Base-by-base conservation (phyloP, 2,329 filamentous ascomycete species). In the Pseudogymnoascus sp. region DNA sequence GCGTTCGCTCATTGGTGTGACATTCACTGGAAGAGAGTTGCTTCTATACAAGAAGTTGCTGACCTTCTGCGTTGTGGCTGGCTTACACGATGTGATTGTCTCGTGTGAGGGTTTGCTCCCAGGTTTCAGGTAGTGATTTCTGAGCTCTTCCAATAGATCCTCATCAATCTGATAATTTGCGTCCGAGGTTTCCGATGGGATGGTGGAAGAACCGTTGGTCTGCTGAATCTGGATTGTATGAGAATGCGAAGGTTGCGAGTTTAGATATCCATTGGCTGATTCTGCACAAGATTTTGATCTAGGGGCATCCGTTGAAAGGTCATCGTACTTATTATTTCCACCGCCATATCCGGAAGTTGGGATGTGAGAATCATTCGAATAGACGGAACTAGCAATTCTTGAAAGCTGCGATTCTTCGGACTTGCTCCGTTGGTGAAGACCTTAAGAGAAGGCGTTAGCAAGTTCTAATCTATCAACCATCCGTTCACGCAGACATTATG, bases 1-100 rank as follows among this genome's bases (percentile, higher is more conserved):
- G 58, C 58, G 58, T 40, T 59, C 58, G 37, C 35, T 59, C 58
- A 59, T 59, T 39, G 58, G 58, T 33, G 48, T 55, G 48, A 55
- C 15, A 21, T 55, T 55, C 27, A 55, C 48, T 13, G 48, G 48
- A n/a, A 55, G 48, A 5, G 48, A 55, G n/a, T 55, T 55, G 15
- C 48, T 55, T 33, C 29, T 55, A 55, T 55, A 55, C 29, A 55
- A 55, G 48, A 55, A 55, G 48, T 55, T 55, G 21, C 12, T 55
- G 29, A 55, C 12, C 48, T 55, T 55, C 29, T 33, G 29, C 5
- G 48, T 35, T 29, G 29, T 55, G 27, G 48, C 48, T 31, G 29
- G 48, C n/a, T 55, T 55, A 33, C 48, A 18, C 15, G 29, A 55
- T 21, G 15, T 3, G 29, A 3, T 13, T 9, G 31, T 15, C n/a